Evolutionary conservation across 2,329 filamentous ascomycete genomes (phyloP).

Genomic region (Fusarium nanum): DNA sequence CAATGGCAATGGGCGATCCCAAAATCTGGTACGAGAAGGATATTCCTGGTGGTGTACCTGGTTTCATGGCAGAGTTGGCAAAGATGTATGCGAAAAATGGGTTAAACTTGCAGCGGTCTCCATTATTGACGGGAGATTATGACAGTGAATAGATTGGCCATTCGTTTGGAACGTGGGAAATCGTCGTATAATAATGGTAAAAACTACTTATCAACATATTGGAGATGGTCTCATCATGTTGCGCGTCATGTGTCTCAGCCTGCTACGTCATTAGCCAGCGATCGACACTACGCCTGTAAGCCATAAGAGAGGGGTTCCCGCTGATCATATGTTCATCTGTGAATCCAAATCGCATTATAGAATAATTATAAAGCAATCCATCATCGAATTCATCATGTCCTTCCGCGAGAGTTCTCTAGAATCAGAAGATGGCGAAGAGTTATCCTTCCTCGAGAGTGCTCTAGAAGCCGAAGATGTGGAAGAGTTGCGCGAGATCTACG

Average conservation of each 20-base stretch:
- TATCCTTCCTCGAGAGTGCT: conserved; percentile 15
- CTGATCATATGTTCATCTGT: too few relatives aligned
- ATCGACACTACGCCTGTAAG: too few relatives aligned
- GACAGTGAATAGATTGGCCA: not conserved
- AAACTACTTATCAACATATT: too few relatives aligned
- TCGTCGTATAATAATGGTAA: too few relatives aligned
- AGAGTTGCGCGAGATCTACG: conserved; percentile 35
- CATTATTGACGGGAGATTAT: not conserved
- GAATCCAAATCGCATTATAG: too few relatives aligned
- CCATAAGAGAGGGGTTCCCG: too few relatives aligned
- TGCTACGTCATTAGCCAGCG: not conserved
- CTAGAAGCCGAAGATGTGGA: conserved; percentile 3
- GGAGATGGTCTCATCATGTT: not conserved
- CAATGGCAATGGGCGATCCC: conserved; percentile 6
- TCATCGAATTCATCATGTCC: conserved; percentile 7
- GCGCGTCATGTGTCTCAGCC: not conserved
- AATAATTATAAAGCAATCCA: too few relatives aligned
- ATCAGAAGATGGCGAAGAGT: conserved; percentile 19
- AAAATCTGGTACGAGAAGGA: conserved; percentile 12
- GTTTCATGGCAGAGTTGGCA: conserved; percentile 9
- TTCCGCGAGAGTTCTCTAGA: not conserved
- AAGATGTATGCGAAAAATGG: not conserved
- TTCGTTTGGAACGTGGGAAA: too few relatives aligned
- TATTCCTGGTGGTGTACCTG: conserved; percentile 21
- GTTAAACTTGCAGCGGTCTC: not conserved